Conservation (phyloP, 225 moss, liverwort and hornwort genomes). For the Rhytidiadelphus loreus region DNA sequence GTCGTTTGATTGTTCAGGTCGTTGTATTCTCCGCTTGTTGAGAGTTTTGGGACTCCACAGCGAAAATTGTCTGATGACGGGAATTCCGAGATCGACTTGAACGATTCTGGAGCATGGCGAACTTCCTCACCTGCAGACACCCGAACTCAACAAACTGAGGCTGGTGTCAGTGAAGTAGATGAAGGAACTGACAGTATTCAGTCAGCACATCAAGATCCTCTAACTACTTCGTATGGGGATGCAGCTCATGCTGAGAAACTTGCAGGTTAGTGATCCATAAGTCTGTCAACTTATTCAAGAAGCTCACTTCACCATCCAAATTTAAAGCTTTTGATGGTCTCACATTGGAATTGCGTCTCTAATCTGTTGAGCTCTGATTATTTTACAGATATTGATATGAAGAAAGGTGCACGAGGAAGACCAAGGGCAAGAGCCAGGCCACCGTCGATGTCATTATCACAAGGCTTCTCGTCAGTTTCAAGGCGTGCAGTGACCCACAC, state of each 20-base stretch:
- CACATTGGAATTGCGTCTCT: neutral
- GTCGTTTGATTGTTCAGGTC: slow-evolving; percentile 9
- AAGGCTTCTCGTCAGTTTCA: slow-evolving; percentile 51
- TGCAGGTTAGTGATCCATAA: slow-evolving; percentile 20
- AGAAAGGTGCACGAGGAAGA: slow-evolving; percentile 26
- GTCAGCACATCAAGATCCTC: slow-evolving; percentile 36
- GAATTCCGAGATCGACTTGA: neutral
- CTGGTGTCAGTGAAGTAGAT: neutral
- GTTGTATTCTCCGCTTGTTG: slow-evolving; percentile 64
- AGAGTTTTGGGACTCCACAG: slow-evolving; percentile 20
- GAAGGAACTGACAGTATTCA: neutral
- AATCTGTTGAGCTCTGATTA: neutral
- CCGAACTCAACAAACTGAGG: neutral
- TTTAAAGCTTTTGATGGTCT: neutral
- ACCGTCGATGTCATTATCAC: slow-evolving; percentile 74
- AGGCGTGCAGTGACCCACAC: slow-evolving; percentile 46
- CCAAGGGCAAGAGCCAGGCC: slow-evolving; percentile 46
- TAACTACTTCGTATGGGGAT: slow-evolving; percentile 37
- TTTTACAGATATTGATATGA: slow-evolving; percentile 28
- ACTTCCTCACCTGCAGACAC: neutral
- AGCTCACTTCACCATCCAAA: neutral
- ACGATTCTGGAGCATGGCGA: slow-evolving; percentile 21
- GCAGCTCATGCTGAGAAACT: slow-evolving; percentile 20
- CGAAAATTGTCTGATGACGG: neutral
- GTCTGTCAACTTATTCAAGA: neutral